Conservation (phyloP, 2,329 filamentous ascomycete species). For the Colletotrichum coccodes region DNA sequence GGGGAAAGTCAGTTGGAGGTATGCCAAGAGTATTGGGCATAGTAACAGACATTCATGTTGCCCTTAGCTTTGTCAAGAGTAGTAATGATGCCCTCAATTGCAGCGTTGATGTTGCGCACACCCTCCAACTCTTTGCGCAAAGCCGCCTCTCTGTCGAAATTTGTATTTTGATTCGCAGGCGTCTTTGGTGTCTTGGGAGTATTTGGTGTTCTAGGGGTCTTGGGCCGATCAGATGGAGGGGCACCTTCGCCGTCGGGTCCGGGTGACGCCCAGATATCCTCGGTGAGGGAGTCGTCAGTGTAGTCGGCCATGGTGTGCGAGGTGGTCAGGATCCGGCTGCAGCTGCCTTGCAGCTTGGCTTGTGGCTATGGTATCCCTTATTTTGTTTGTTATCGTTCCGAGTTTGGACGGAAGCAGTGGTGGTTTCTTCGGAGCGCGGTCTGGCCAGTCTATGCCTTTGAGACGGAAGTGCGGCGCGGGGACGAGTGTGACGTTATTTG, state of each 20-base stretch:
- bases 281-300: conserved; percentile 57
- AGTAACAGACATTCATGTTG: conserved; percentile 76
- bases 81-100: conserved; percentile 81
- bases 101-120: conserved; percentile 86
- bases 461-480: conserved; percentile 12
- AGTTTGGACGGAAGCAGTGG: background rate
- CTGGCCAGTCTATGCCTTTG: background rate
- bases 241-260: conserved; percentile 42
- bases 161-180: conserved; percentile 43
- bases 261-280: conserved; percentile 59
- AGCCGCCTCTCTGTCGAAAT: conserved; percentile 76
- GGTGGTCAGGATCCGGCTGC: background rate
- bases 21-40: background rate
- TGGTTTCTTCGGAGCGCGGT: background rate
- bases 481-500: conserved; percentile 31
- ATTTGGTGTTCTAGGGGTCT: conserved; percentile 59
- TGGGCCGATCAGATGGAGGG: conserved; percentile 48
- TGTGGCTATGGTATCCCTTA: background rate
- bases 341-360: conserved; percentile 1
- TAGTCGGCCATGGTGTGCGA: conserved; percentile 53
- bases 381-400: background rate
- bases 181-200: conserved; percentile 58
- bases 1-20: conserved; percentile 25
- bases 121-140: conserved; percentile 84
- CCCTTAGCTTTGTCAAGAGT: conserved; percentile 77